These are phyloP conservation scores for Fraxinus xanthoxyloides DNA, from an alignment of 305 asterid species.

Conservation along the genomic window DNA sequence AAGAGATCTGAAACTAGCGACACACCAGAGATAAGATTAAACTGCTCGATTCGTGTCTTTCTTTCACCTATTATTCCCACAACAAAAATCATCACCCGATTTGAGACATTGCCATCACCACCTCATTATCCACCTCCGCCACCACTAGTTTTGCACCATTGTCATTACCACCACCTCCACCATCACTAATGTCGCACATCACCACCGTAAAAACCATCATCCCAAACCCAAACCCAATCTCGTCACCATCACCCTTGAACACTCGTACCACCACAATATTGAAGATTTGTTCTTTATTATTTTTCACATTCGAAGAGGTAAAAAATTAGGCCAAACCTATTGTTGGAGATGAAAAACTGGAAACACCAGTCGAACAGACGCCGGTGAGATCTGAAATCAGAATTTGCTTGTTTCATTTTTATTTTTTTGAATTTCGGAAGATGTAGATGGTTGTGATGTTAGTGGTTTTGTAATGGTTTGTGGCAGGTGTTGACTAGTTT, in stretches of 20 bases:
- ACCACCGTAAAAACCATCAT: neutral
- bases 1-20: neutral
- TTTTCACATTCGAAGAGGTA: neutral
- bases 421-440: too few relatives aligned
- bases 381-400: too few relatives aligned
- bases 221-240: neutral
- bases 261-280: neutral
- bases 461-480: neutral
- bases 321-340: neutral
- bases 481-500: too few relatives aligned
- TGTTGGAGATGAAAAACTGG: neutral
- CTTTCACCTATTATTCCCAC: neutral
- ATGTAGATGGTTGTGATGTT: too few relatives aligned
- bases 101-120: neutral
- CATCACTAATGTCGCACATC: too few relatives aligned
- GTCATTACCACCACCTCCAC: too few relatives aligned
- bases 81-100: neutral
- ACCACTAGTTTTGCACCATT: too few relatives aligned
- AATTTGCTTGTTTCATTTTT: too few relatives aligned
- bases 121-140: neutral
- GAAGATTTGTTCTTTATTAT: neutral
- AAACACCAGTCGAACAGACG: too few relatives aligned
- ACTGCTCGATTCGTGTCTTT: neutral
- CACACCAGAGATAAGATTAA: neutral
- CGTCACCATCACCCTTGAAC: neutral